Evolutionary conservation across 345 rosid species (phyloP).

Genomic region (Turnera subulata): DNA sequence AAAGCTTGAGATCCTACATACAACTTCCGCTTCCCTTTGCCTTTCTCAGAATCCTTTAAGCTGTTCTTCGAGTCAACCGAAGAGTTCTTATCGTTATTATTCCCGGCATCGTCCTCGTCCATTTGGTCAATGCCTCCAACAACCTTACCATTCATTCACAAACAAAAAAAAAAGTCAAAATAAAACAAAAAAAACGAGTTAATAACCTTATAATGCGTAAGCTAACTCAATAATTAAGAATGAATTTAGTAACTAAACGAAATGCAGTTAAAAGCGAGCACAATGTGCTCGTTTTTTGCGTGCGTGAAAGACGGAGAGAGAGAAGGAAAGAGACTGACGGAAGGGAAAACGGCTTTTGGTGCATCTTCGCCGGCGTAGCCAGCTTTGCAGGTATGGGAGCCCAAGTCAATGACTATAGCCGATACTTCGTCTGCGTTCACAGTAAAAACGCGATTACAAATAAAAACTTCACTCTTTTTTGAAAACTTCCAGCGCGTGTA

Average conservation of each 20-base stretch:
- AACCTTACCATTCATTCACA: conserved; percentile 40
- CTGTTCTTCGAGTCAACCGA: conserved; percentile 53
- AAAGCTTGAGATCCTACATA: conserved; percentile 89
- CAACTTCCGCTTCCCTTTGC: conserved; percentile 64
- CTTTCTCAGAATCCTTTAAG: conserved; percentile 50
- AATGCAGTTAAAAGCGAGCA: neutral
- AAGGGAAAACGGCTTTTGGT: conserved; percentile 98
- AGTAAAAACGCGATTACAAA: neutral
- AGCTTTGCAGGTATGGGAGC: conserved; percentile 98
- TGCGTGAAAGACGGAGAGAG: neutral
- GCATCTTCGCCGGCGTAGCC: conserved; percentile 99
- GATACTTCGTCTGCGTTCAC: conserved; percentile 82
- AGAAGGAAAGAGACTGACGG: conserved; percentile 43
- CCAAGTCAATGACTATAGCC: conserved; percentile 96
- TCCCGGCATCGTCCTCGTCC: conserved; percentile 67
- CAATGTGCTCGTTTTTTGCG: no score
- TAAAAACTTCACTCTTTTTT: neutral
- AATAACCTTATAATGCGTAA: neutral
- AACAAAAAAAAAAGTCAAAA: neutral
- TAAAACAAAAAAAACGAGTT: neutral
- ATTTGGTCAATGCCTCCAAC: conserved; percentile 88
- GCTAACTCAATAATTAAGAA: no score
- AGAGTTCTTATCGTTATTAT: conserved; percentile 36
- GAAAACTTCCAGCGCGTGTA: neutral
- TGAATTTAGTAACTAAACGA: neutral